Evolutionary conservation across 257 asterid genomes (phyloP), one percentile per base, ranked within the genome.

Genomic region (Petunia secreta): DNA sequence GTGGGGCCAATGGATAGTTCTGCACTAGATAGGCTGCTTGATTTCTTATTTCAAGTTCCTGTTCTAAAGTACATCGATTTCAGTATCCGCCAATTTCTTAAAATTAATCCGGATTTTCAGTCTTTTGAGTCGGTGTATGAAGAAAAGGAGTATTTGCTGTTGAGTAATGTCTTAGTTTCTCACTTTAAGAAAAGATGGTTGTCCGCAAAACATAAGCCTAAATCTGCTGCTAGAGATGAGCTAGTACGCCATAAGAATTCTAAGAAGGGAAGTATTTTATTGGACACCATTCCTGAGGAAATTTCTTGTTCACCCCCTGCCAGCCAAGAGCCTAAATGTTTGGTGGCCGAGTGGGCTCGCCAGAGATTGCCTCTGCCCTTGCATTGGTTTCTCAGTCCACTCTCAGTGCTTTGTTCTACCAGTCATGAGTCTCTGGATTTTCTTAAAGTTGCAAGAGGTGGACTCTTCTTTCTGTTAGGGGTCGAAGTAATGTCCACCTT

Each of bases 321-420:
- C 64, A 83, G 73, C 67, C 82, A 85, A 79, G 85, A 43, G 75
- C 75, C 86, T 34, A 87, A 87, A 73, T 86, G 94, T 77, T 85
- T 95, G 87, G 84, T 63, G 54, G 79, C 65, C 63, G 97, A 91
- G 85, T 94, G 99, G 98, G 97, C 98, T 54, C 81, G 80, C 85
- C 99, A 96, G 88, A 88, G 94, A 83, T 81, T 94, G 88, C 98
- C 96, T 85, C 96, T 96, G 86, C 99, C 99, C 50, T 78, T 75
- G 37, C 91, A 89, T 80, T 96, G 99, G 98, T 92, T 91, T 88
- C 96, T 96, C 48, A 95, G 99, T 89, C 90, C 99, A 71, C 88
- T 95, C 80, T 86, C 95, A 54, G 80, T 86, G 34, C 65, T 90
- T 80, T 85, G 83, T 58, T 71, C 36, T 69, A 38, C 25, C 78